These are phyloP conservation scores for Nidula niveotomentosa DNA, from an alignment of 1,284 basidiomycete species.

Conservation along the genomic window DNA sequence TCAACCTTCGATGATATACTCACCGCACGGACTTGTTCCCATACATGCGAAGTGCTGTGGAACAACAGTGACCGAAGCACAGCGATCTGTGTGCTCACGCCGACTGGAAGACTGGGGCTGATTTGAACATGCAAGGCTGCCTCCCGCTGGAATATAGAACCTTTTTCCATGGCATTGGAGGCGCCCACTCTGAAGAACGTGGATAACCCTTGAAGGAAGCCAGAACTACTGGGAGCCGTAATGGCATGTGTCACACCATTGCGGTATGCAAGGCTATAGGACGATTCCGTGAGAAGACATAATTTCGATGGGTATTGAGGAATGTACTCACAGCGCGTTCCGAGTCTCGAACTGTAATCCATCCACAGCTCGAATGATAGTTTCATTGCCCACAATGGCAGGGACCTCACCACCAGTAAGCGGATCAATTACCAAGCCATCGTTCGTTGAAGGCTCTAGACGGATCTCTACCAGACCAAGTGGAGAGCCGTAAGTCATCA, in stretches of 20 bases:
- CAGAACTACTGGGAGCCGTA: constrained; percentile 52
- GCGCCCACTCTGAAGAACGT: constrained; percentile 63
- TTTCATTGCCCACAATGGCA: constrained; percentile 30
- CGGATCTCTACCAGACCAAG: constrained; percentile 64
- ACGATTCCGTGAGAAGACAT: neutral
- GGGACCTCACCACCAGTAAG: constrained; percentile 30
- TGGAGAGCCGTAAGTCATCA: constrained; percentile 58
- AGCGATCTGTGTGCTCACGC: constrained; percentile 66
- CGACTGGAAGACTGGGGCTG: constrained; percentile 35
- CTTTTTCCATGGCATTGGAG: constrained; percentile 51
- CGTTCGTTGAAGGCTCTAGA: constrained; percentile 63
- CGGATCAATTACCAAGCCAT: constrained; percentile 58
- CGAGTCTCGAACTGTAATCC: constrained; percentile 71
- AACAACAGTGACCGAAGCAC: constrained; percentile 47
- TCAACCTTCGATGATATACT: neutral
- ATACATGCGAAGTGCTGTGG: constrained; percentile 30
- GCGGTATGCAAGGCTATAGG: constrained; percentile 52
- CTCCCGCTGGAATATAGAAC: constrained; percentile 63
- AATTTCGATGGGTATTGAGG: neutral
- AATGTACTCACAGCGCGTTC: constrained; percentile 55
- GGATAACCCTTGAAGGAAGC: constrained; percentile 61
- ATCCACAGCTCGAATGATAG: constrained; percentile 61
- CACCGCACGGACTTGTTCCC: constrained; percentile 41
- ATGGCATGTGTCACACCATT: constrained; percentile 59
- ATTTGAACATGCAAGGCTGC: constrained; percentile 71